A percentile compares a stretch with the other conserved stretches of the same genome.
phyloP scores from a whole-genome alignment of 2,329 filamentous ascomycete genomes.

The Bipolaris gigantea region DNA sequence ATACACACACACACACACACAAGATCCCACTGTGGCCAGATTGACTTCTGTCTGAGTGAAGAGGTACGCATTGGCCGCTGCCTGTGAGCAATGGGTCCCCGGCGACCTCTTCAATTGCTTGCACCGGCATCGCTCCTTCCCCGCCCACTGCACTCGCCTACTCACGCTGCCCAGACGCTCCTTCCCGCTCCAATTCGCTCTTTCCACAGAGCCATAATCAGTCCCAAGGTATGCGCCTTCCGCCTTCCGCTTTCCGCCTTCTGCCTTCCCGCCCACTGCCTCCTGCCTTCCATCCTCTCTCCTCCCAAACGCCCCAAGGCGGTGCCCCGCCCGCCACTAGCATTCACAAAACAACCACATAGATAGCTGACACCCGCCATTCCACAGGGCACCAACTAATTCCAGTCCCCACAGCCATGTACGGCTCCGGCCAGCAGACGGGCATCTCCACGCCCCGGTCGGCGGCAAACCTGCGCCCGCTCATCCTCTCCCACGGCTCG shows the following conservation, averaged over 20 bases:
- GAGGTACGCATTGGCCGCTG: conserved; percentile 24
- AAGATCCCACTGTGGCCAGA: conserved; percentile 27
- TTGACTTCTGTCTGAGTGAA: conserved; percentile 39
- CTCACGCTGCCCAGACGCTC: conserved; percentile 21
- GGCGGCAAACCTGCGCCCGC: conserved; percentile 85
- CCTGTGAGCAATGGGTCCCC: conserved; percentile 17
- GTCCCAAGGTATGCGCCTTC: conserved; percentile 22
- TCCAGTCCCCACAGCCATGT: conserved; percentile 56
- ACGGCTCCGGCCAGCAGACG: conserved; percentile 88
- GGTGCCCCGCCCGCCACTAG: conserved; percentile 1
- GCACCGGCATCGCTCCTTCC: conserved; percentile 11
- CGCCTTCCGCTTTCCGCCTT: not conserved
- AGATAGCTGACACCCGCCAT: conserved; percentile 19
- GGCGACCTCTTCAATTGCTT: not conserved
- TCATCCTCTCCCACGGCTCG: conserved; percentile 87
- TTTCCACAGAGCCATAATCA: conserved; percentile 18
- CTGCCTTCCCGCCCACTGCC: not conserved
- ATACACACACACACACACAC: not conserved
- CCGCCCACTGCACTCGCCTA: conserved; percentile 20
- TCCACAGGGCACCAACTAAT: conserved; percentile 2
- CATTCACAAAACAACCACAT: not conserved
- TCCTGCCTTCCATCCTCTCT: not conserved
- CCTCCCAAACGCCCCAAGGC: not conserved
- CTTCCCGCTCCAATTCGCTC: conserved; percentile 21
- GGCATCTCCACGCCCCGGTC: conserved; percentile 96